phyloP scores from a whole-genome alignment of 208 protist species.

The Endotrypanum monterogeii region DNA sequence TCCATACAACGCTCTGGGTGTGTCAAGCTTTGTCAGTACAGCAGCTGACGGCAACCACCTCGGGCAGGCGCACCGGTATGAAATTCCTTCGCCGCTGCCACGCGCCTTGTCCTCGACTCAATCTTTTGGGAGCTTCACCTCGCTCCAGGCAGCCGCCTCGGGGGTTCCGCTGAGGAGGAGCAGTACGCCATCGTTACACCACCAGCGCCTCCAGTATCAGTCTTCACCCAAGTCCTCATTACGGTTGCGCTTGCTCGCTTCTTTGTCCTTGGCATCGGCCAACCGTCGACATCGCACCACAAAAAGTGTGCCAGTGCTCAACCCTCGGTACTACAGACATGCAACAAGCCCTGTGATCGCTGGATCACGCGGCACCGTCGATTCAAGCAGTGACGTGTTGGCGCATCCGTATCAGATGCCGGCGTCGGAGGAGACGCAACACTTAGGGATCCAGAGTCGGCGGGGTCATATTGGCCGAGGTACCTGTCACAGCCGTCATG shows the following conservation, averaged over 20 bases:
- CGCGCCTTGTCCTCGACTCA: background rate
- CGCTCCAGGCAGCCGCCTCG: background rate
- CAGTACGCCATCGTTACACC: background rate
- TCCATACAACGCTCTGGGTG: conserved; percentile 13
- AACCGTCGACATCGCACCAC: background rate
- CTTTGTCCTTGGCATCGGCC: background rate
- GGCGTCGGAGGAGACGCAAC: background rate
- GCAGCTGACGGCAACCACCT: background rate
- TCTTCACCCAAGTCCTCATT: background rate
- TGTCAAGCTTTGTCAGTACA: background rate
- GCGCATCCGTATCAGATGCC: background rate
- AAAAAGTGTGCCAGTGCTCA: background rate
- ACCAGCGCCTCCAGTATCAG: background rate
- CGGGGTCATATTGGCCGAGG: background rate
- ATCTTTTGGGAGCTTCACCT: background rate
- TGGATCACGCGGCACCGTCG: background rate
- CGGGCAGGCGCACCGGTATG: conserved; percentile 2
- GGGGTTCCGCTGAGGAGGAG: background rate
- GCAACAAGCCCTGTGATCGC: background rate
- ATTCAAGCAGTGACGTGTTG: background rate
- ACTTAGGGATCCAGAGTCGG: background rate
- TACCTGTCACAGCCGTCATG: background rate
- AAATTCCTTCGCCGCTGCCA: background rate
- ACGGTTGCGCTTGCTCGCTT: background rate
- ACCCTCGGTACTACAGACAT: background rate